Percentiles rank a stretch among this genome's conserved stretches.
phyloP scores from a whole-genome alignment of 2,329 filamentous ascomycete genomes.

The Fusarium sp. region DNA sequence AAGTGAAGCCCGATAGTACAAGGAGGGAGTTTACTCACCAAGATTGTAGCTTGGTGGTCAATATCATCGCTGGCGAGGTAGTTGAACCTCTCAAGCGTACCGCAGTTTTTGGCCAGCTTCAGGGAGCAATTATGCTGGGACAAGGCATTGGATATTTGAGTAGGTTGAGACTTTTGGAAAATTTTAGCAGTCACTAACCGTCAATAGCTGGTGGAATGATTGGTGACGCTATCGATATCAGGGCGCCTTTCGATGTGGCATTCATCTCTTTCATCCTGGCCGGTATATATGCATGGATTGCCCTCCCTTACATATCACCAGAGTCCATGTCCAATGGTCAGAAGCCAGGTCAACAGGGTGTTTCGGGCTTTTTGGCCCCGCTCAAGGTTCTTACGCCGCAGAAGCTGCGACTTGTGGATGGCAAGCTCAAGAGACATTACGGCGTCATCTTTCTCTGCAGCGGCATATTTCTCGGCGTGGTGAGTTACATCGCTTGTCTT shows the following conservation, averaged over 20 bases:
- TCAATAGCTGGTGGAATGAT: slow-evolving; percentile 72
- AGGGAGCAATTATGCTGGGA: slow-evolving; percentile 78
- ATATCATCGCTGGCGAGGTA: slow-evolving; percentile 78
- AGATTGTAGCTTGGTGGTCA: slow-evolving; percentile 68
- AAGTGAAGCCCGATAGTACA: too few relatives aligned
- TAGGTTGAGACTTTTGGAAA: slow-evolving; percentile 46
- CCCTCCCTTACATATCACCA: slow-evolving; percentile 67
- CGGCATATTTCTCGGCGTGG: slow-evolving; percentile 78
- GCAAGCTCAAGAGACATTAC: slow-evolving; percentile 68
- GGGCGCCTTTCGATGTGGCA: slow-evolving; percentile 76
- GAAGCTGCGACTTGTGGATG: slow-evolving; percentile 66
- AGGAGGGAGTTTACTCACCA: too few relatives aligned
- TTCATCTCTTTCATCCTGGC: slow-evolving; percentile 69
- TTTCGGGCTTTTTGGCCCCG: slow-evolving; percentile 74
- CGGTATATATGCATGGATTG: slow-evolving; percentile 58
- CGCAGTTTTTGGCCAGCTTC: slow-evolving; percentile 75
- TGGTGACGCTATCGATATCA: slow-evolving; percentile 74
- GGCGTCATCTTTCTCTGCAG: slow-evolving; percentile 75
- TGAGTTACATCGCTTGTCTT: slow-evolving; percentile 51
- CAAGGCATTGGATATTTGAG: slow-evolving; percentile 74
- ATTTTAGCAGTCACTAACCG: not conserved
- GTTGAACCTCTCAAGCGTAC: slow-evolving; percentile 74
- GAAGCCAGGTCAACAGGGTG: slow-evolving; percentile 50
- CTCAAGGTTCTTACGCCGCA: slow-evolving; percentile 74
- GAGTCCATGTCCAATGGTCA: slow-evolving; percentile 55